Base-by-base conservation (phyloP, 352 stramenopile species). In the Pythium biforme region DNA sequence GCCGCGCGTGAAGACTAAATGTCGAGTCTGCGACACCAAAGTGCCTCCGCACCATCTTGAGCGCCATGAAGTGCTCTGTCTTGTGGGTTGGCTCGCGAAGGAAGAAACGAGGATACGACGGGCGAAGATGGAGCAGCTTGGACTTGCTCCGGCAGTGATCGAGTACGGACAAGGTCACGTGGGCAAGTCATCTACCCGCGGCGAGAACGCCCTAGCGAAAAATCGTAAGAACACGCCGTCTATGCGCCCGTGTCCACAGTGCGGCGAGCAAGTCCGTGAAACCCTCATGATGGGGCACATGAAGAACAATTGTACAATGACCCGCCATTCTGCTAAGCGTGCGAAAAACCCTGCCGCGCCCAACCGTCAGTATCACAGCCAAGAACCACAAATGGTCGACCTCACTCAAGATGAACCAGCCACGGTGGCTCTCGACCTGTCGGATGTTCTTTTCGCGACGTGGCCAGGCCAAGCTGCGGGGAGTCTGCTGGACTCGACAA, bases 381-480 rank as follows among this genome's bases (percentile, higher is more conserved):
- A 61, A 7, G 47, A 51, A 10, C 34, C 83, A 68, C 52, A 76
- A 53, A 48, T 57, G 59, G 33, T 68, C 10, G 76, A 81, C 31
- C 1, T 65, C 4, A 64, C 62, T 8, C 47, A 56, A 12, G 67
- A 79, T 7, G 75, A 83, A 4, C 39, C 46, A 1, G 59, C 75
- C 20, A 34, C 52, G 4, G 48, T 55, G 4, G 59, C 65, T 14
- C 20, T 57, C 5, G 81, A 93, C 58, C 41, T 91, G 25, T 74
- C 79, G 17, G 86, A 91, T 37, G 77, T 92, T 10, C 65, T 96
- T n/a, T 96, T 93, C 58, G 77, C 75, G 2, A 85, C 83, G 14
- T 96, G 87, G 87, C 86, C 86, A 0, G 83, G 83, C 3, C 80
- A 94, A 59, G 80, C 69, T 39, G 79, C 81, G 27, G 87, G 87